These are phyloP conservation scores for Anthracocystis setariae DNA, from an alignment of 1,284 basidiomycete species.

Conservation along the genomic window DNA sequence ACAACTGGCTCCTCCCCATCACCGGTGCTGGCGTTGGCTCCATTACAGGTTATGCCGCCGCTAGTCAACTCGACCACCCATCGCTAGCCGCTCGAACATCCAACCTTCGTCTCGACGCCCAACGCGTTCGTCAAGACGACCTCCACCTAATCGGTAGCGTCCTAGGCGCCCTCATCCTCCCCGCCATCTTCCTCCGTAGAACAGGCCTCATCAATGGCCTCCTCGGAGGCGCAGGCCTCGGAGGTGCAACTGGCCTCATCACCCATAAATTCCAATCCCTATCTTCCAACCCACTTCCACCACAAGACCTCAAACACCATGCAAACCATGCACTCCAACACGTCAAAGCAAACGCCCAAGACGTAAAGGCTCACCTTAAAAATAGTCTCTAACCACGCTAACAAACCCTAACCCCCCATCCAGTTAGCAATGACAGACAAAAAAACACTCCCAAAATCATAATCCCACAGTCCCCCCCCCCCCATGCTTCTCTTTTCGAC, in stretches of 20 bases:
- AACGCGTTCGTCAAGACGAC: constrained; percentile 57
- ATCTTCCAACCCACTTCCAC: too few relatives aligned
- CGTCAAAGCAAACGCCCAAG: constrained; percentile 8
- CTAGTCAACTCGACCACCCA: constrained; percentile 33
- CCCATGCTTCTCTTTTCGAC: too few relatives aligned
- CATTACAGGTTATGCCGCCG: constrained; percentile 40
- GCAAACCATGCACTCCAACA: constrained; percentile 1
- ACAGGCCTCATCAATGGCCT: constrained; percentile 63
- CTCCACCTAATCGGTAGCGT: constrained; percentile 61
- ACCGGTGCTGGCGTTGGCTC: constrained; percentile 40
- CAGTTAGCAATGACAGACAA: too few relatives aligned
- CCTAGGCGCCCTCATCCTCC: constrained; percentile 56
- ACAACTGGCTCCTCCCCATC: constrained; percentile 59
- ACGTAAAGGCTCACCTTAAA: too few relatives aligned
- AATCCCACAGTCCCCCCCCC: too few relatives aligned
- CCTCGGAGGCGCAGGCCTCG: constrained; percentile 61
- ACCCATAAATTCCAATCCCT: constrained; percentile 53
- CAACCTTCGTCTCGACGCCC: constrained; percentile 28
- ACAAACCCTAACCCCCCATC: too few relatives aligned
- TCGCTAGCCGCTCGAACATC: constrained; percentile 24
- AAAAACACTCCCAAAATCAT: too few relatives aligned
- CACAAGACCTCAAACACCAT: not conserved
- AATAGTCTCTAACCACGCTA: too few relatives aligned
- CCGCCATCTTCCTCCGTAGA: constrained; percentile 58
- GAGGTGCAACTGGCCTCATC: constrained; percentile 53